These are phyloP conservation scores for Ploettnerulaceae sp. DNA, from an alignment of 2,329 filamentous ascomycete genomes.

Conservation along the genomic window DNA sequence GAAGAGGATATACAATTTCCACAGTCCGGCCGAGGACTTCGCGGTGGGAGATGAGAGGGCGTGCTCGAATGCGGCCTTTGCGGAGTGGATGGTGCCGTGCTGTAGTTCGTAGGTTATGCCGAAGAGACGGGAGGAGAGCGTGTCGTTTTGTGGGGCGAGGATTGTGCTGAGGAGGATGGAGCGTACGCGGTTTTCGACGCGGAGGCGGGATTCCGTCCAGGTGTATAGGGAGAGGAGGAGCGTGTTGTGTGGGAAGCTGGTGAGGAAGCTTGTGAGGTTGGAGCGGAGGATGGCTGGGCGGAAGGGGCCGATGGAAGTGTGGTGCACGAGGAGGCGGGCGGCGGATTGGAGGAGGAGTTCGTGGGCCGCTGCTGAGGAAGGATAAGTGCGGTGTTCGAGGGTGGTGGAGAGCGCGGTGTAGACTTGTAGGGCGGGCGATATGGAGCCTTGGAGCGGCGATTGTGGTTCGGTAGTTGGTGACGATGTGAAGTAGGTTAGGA, in stretches of 20 bases:
- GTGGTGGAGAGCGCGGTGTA: slow-evolving; percentile 41
- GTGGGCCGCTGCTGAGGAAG: slow-evolving; percentile 31
- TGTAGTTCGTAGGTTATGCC: slow-evolving; percentile 50
- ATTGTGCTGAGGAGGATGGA: slow-evolving; percentile 48
- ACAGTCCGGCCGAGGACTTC: slow-evolving; percentile 41
- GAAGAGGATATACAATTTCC: slow-evolving; percentile 49
- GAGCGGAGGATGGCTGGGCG: slow-evolving; percentile 61
- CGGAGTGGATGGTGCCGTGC: slow-evolving; percentile 46
- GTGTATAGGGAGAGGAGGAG: slow-evolving; percentile 68
- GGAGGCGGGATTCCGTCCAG: slow-evolving; percentile 68
- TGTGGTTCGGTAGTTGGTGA: slow-evolving; percentile 38
- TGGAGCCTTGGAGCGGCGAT: slow-evolving; percentile 49
- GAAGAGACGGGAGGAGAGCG: slow-evolving; percentile 48
- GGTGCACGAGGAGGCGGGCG: slow-evolving; percentile 62
- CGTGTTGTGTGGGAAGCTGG: slow-evolving; percentile 68
- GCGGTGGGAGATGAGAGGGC: slow-evolving; percentile 39
- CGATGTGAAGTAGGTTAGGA: slow-evolving; percentile 60
- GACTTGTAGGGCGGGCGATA: slow-evolving; percentile 44
- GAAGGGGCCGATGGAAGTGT: slow-evolving; percentile 55
- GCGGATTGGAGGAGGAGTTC: slow-evolving; percentile 68
- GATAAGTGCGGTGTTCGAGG: slow-evolving; percentile 35
- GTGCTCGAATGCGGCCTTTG: slow-evolving; percentile 50
- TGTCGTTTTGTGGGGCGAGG: slow-evolving; percentile 33
- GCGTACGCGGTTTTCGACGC: slow-evolving; percentile 73
- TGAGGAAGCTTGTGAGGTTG: slow-evolving; percentile 56